Percentiles rank a stretch among this genome's conserved stretches.
Evolutionary conservation across 2,329 filamentous ascomycete species (phyloP).

Genomic region (Pseudocercospora crystallina): DNA sequence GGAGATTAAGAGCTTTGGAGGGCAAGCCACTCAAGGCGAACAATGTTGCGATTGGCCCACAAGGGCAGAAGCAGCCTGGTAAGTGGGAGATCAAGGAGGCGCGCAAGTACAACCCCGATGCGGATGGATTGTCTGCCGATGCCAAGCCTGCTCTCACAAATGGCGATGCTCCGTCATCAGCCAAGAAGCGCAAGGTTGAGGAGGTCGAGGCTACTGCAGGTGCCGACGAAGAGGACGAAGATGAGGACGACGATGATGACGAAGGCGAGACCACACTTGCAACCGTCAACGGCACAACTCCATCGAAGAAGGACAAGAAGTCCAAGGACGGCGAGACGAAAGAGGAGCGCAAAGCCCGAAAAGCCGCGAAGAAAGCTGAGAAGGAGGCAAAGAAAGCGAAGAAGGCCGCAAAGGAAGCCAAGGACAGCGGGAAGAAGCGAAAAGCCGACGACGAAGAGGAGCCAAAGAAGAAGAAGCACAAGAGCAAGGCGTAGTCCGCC

Average conservation of each 20-base stretch:
- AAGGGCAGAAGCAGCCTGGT: conserved; percentile 64
- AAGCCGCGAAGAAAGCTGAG: conserved; percentile 43
- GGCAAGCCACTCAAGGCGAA: conserved; percentile 83
- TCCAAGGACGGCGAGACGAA: conserved; percentile 54
- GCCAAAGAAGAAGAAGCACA: conserved; percentile 27
- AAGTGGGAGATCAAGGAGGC: conserved; percentile 93
- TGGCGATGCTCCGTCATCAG: conserved; percentile 49
- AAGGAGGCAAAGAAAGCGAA: conserved; percentile 51
- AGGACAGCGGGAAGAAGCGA: conserved; percentile 54
- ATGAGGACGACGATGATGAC: conserved; percentile 42
- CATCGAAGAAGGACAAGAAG: conserved; percentile 31
- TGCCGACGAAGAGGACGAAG: conserved; percentile 40
- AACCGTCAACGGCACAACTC: conserved; percentile 21
- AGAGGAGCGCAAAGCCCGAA: conserved; percentile 14
- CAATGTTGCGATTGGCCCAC: conserved; percentile 72
- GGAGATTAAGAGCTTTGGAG: conserved; percentile 74
- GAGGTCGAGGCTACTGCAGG: conserved; percentile 47
- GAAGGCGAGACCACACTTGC: conserved; percentile 17
- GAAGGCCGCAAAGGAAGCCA: conserved; percentile 50
- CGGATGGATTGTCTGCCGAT: conserved; percentile 75
- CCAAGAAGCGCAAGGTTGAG: conserved; percentile 48
- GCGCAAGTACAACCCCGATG: conserved; percentile 91
- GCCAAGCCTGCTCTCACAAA: conserved; percentile 59
- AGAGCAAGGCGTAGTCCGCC: conserved; percentile 25
- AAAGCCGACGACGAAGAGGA: conserved; percentile 23